These are phyloP conservation scores for Pseudomicrostroma phylloplanum DNA, from an alignment of 1,284 basidiomycete genomes.

Conservation along the genomic window DNA sequence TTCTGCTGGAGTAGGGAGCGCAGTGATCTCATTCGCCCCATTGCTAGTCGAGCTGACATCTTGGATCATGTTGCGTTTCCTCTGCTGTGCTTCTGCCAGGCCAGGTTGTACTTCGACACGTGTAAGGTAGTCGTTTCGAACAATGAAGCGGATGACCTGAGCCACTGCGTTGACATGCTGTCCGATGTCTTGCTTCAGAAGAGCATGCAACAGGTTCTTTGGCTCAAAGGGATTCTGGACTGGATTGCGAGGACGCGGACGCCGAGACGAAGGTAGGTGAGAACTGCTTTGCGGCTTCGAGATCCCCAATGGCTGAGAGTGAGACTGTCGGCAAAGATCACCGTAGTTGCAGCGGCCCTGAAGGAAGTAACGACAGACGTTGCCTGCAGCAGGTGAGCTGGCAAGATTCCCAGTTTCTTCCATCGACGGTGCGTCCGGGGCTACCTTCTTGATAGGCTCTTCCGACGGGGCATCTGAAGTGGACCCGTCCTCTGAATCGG, in stretches of 20 bases:
- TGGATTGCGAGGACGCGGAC: conserved; percentile 32
- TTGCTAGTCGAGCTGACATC: neutral
- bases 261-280: neutral
- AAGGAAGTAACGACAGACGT: conserved; percentile 29
- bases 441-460: neutral
- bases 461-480: conserved; percentile 11
- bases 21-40: neutral
- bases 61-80: conserved; percentile 22
- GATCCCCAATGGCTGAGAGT: conserved; percentile 8
- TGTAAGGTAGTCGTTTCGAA: conserved; percentile 80
- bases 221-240: conserved; percentile 43
- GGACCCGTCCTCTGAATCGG: conserved; percentile 12
- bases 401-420: neutral
- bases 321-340: conserved; percentile 30
- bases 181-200: conserved; percentile 81
- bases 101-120: conserved; percentile 77
- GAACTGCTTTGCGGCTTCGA: neutral
- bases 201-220: conserved; percentile 51
- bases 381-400: conserved; percentile 12
- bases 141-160: conserved; percentile 85
- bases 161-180: conserved; percentile 86
- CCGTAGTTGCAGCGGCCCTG: conserved; percentile 38
- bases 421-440: neutral
- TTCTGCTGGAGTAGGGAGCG: neutral
- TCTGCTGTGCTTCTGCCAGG: conserved; percentile 62